Evolutionary conservation across 371 early-diverging fungal species (phyloP).

Genomic region (Actinomortierella ambigua): DNA sequence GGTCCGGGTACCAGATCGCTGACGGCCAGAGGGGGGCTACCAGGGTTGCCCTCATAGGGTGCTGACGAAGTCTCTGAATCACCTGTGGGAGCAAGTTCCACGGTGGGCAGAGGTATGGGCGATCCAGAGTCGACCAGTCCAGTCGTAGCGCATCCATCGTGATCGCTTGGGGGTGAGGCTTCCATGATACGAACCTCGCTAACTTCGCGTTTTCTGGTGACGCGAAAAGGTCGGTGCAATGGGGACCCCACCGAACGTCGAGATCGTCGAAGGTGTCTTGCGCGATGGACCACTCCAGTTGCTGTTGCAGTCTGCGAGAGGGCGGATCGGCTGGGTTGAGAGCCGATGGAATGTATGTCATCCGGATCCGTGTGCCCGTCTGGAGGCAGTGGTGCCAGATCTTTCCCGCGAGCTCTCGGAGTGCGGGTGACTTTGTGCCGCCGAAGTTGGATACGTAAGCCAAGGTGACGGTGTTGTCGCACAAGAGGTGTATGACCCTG

Average conservation of each 20-base stretch:
- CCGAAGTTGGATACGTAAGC: slow-evolving; percentile 44
- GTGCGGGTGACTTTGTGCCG: slow-evolving; percentile 24
- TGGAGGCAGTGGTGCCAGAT: slow-evolving; percentile 30
- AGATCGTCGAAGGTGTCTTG: slow-evolving; percentile 11
- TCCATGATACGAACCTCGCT: slow-evolving; percentile 8
- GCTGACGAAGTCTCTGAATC: slow-evolving; percentile 5
- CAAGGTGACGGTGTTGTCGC: slow-evolving; percentile 40
- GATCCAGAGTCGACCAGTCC: slow-evolving; percentile 1
- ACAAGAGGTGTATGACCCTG: no score
- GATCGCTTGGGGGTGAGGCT: slow-evolving; percentile 7
- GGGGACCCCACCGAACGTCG: slow-evolving; percentile 36
- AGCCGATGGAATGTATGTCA: slow-evolving; percentile 35
- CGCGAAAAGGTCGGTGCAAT: slow-evolving; percentile 28
- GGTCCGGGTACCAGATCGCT: slow-evolving; percentile 14
- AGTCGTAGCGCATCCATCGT: no score
- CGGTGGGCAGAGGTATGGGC: slow-evolving; percentile 11
- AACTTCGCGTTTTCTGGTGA: slow-evolving; percentile 1
- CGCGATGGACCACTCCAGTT: slow-evolving; percentile 40
- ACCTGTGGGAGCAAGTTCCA: slow-evolving; percentile 14
- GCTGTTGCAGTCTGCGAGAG: slow-evolving; percentile 17
- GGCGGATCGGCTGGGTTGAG: slow-evolving; percentile 43
- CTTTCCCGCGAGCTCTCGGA: slow-evolving; percentile 16
- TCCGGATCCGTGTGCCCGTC: slow-evolving; percentile 23
- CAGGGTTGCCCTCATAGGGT: slow-evolving; percentile 6
- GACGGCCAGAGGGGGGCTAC: slow-evolving; percentile 17